These are phyloP conservation scores for Spergularia marina DNA, from an alignment of 148 eudicot genomes.

Conservation along the genomic window DNA sequence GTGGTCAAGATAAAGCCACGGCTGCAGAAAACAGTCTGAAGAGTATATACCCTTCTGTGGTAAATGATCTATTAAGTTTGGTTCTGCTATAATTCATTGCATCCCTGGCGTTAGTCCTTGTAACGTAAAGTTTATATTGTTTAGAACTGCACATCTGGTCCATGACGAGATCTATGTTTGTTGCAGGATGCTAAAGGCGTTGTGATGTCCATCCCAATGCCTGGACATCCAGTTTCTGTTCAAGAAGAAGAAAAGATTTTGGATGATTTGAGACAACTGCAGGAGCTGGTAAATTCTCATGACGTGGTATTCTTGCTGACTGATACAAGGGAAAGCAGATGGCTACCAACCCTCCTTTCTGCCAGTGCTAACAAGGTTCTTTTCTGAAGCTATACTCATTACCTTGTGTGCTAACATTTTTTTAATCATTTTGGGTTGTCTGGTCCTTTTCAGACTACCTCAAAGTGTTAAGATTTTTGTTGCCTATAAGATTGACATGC, in stretches of 20 bases:
- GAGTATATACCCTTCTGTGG: constrained; percentile 80
- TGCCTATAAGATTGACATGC: too few relatives aligned
- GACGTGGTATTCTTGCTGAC: constrained; percentile 84
- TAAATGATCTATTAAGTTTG: constrained; percentile 23
- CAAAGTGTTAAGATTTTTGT: background rate
- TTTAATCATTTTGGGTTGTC: background rate
- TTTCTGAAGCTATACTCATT: background rate
- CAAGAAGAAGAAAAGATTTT: constrained; percentile 68
- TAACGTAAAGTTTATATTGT: background rate
- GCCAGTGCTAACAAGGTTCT: constrained; percentile 76
- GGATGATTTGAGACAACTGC: constrained; percentile 66
- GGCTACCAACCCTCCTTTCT: constrained; percentile 86
- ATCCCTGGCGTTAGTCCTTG: background rate
- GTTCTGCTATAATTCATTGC: background rate
- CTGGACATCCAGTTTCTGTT: constrained; percentile 78
- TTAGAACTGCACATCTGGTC: background rate
- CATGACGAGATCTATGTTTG: constrained; percentile 5
- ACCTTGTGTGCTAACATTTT: background rate
- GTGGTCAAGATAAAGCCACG: constrained; percentile 73
- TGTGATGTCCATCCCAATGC: constrained; percentile 95
- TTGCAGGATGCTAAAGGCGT: constrained; percentile 82
- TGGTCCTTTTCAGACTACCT: background rate
- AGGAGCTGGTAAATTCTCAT: constrained; percentile 67
- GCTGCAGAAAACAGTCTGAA: constrained; percentile 74
- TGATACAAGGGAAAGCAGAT: constrained; percentile 96